Base-by-base conservation (phyloP, 805 yeast species). In the Komagataella phaffii region DNA sequence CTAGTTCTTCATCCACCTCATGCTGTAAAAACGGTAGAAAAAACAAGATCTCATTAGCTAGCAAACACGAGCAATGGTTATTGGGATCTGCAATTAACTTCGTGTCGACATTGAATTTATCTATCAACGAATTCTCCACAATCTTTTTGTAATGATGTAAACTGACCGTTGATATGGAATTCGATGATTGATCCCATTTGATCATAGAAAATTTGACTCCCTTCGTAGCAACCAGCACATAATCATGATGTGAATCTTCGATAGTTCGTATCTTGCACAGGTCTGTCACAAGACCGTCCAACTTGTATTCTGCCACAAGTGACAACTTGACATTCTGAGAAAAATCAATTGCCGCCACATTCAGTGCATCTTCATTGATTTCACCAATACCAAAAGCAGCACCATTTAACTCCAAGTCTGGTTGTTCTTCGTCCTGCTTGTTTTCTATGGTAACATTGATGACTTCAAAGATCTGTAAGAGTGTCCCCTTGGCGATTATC, bases 131-230 rank as follows among this genome's bases (percentile, higher is more conserved):
- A 8, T 73, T 70, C 46, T 74, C 75, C 50, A 88, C 70, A 23
- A 79, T 78, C 47, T 79, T 77, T 58, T 91, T 97, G 64, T 90
- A 93, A 62, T 77, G 88, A 67, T 93, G 99, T 50, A 93, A 69
- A 50, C 96, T 85, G 1, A 80, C 74, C 0, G 96, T 87, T 23
- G 75, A 70, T n/a, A 91, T 70, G 1, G 75, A 59, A 56, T 79
- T 72, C n/a, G 58, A 61, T 3, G 60, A 64, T 3, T 65, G 63
- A 59, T 88, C 83, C 87, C 95, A 93, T 52, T 74, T 73, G 24
- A 91, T 65, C 17, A 90, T 66, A 0, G 95, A 85, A 45, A 89
- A 59, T 62, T 91, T 91, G 30, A 96, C 96, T 50, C 69, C 70
- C 53, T 80, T 77, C 8, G 95, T 85, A 12, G 86, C 68, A 3